Evolutionary conservation across 2,329 filamentous ascomycete species (phyloP).

Genomic region (Colletotrichum lindemuthianum): DNA sequence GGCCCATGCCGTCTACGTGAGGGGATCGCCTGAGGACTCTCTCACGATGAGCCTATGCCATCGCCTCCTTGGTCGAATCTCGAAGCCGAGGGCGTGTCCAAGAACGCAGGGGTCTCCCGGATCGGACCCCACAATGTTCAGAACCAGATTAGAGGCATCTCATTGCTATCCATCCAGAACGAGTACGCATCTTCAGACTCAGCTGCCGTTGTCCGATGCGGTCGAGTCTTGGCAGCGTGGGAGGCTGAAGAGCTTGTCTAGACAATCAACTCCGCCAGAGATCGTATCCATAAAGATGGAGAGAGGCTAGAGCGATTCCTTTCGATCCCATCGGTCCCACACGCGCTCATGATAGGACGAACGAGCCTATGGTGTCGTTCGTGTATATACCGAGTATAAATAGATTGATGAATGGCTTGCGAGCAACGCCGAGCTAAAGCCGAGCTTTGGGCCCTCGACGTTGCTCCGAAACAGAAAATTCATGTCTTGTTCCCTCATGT

Average conservation of each 20-base stretch:
- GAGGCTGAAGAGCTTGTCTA: constrained; percentile 16
- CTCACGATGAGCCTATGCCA: neutral
- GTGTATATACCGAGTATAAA: neutral
- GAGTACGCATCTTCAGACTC: constrained; percentile 9
- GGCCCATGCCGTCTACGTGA: no score
- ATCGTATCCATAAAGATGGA: neutral
- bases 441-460: no score
- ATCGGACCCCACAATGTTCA: neutral
- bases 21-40: no score
- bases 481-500: no score
- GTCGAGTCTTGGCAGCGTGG: constrained; percentile 21
- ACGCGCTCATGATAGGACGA: neutral
- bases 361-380: neutral
- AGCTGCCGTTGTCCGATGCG: constrained; percentile 21
- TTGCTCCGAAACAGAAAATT: no score
- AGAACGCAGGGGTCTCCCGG: constrained; percentile 4
- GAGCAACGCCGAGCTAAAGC: no score
- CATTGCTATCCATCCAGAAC: constrained; percentile 1
- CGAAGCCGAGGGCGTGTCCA: neutral
- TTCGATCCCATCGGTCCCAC: constrained; percentile 32
- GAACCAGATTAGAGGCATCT: neutral
- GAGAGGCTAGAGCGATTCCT: constrained; percentile 8
- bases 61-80: neutral
- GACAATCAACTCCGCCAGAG: constrained; percentile 4
- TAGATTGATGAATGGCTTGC: no score